Evolutionary conservation across 495 filamentous ascomycete species (phyloP).

Genomic region (Trypethelium eluteriae): DNA sequence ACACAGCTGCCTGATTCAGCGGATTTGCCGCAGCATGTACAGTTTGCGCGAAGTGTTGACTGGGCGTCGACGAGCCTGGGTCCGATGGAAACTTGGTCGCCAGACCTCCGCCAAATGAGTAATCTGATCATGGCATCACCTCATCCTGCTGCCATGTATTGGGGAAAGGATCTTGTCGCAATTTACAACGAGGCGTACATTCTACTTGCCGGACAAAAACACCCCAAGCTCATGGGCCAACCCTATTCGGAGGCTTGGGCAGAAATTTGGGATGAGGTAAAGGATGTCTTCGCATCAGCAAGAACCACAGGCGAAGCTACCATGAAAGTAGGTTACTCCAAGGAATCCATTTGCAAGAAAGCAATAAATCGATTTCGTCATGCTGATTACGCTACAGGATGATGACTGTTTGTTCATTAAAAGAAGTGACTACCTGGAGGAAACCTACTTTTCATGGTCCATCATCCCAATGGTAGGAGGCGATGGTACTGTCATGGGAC

Average conservation of each 20-base stretch:
- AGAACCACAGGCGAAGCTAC: constrained; percentile 55
- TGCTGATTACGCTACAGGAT: constrained; percentile 32
- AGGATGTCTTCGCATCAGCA: constrained; percentile 52
- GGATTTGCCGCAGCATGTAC: constrained; percentile 54
- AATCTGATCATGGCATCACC: constrained; percentile 62
- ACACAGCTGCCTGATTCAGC: constrained; percentile 53
- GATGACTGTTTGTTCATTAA: constrained; percentile 60
- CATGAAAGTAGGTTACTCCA: constrained; percentile 45
- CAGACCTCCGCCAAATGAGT: constrained; percentile 57
- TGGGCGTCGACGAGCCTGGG: constrained; percentile 59
- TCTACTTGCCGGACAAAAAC: constrained; percentile 58
- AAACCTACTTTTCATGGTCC: constrained; percentile 63
- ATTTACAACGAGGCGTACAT: constrained; percentile 73
- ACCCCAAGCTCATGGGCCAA: constrained; percentile 60
- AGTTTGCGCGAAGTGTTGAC: constrained; percentile 56
- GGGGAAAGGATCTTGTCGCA: constrained; percentile 55
- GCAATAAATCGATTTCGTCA: neutral
- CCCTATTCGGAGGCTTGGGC: constrained; percentile 55
- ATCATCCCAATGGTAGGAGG: constrained; percentile 59
- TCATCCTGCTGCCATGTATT: constrained; percentile 66
- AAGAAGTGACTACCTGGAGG: constrained; percentile 55
- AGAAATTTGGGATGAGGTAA: constrained; percentile 59
- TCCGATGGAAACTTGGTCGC: constrained; percentile 56
- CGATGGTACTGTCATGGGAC: constrained; percentile 54
- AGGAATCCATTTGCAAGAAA: neutral